Evolutionary conservation across 257 asterid species (phyloP).

Genomic region (Marsdenia floribunda): DNA sequence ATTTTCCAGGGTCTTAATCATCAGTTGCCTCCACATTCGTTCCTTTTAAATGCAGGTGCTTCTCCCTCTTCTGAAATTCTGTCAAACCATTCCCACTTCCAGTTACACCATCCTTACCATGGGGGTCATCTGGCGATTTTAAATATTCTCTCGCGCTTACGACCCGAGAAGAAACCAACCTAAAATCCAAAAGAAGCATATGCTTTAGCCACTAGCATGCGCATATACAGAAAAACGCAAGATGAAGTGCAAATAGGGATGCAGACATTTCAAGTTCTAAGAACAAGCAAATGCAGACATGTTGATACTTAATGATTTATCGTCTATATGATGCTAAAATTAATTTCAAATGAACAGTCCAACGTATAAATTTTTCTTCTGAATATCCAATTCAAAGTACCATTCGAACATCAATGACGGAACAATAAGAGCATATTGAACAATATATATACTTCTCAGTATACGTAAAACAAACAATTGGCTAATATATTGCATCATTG

Average conservation of each 20-base stretch:
- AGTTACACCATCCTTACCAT: slow-evolving; percentile 92
- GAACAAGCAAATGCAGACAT: not conserved
- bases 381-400: not conserved
- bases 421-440: not conserved
- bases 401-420: not conserved
- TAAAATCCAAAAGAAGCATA: slow-evolving; percentile 16
- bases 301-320: not conserved
- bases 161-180: slow-evolving; percentile 96
- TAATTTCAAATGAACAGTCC: not conserved
- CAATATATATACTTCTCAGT: not conserved
- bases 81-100: slow-evolving; percentile 98
- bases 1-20: slow-evolving; percentile 22
- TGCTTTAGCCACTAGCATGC: not conserved
- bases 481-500: not conserved
- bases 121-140: slow-evolving; percentile 93
- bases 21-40: slow-evolving; percentile 54
- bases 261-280: not conserved
- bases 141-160: slow-evolving; percentile 91
- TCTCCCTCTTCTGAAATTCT: slow-evolving; percentile 91
- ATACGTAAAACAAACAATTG: no score
- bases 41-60: slow-evolving; percentile 92
- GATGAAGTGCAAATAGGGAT: not conserved
- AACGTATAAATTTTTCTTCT: not conserved
- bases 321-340: not conserved
- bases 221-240: not conserved